These are phyloP conservation scores for Viola odorata DNA, from an alignment of 345 rosid species.

Conservation along the genomic window DNA sequence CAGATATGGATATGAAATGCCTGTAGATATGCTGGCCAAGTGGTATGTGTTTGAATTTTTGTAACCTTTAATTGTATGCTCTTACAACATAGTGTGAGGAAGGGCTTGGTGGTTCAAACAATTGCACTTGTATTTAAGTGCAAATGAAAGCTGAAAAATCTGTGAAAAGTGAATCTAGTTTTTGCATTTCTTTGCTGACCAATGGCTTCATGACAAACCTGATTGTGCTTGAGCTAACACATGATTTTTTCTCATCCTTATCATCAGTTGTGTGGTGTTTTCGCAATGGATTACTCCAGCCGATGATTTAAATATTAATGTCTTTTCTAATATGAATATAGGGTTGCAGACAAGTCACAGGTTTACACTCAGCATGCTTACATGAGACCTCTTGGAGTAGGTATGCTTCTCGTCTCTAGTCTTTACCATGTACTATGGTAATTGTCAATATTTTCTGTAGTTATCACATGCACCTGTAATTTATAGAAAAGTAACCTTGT, in stretches of 20 bases:
- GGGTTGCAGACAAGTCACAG: constrained; percentile 98
- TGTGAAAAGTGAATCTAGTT: too few relatives aligned
- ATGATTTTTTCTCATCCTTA: constrained; percentile 1
- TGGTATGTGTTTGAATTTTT: constrained; percentile 29
- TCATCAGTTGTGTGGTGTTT: background rate
- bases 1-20: constrained; percentile 97
- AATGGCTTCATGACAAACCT: background rate
- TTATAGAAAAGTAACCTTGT: background rate
- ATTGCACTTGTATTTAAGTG: too few relatives aligned
- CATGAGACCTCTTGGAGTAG: constrained; percentile 99
- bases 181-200: background rate
- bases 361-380: constrained; percentile 99
- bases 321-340: constrained; percentile 18
- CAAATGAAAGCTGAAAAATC: too few relatives aligned
- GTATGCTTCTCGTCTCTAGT: constrained; percentile 36
- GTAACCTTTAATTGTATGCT: background rate
- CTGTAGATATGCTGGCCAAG: constrained; percentile 85
- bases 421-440: background rate
- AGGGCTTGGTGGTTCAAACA: too few relatives aligned
- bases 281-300: background rate
- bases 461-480: too few relatives aligned
- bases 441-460: background rate
- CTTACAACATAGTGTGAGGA: too few relatives aligned
- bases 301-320: background rate
- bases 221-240: too few relatives aligned